Conservation (phyloP, 1,139 yeast genomes). For the Eremothecium cymbalariae region DNA sequence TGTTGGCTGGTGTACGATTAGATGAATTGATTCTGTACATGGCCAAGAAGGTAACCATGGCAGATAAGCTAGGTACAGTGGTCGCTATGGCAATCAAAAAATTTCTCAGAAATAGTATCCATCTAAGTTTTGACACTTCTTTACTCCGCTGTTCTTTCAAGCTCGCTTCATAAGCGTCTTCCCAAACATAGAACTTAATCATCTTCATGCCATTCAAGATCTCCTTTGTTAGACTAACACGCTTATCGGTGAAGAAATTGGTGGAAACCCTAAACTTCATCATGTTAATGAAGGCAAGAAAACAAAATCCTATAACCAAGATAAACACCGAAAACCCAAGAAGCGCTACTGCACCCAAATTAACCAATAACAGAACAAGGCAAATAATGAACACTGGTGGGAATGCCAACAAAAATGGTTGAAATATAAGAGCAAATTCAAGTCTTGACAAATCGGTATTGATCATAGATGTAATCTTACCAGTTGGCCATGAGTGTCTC, state of each 20-base stretch:
- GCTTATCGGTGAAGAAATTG: slow-evolving; percentile 41
- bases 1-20: slow-evolving; percentile 54
- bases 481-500: slow-evolving; percentile 51
- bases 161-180: slow-evolving; percentile 45
- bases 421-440: slow-evolving; percentile 67
- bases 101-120: slow-evolving; percentile 50
- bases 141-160: slow-evolving; percentile 38
- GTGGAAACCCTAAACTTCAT: slow-evolving; percentile 40
- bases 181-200: slow-evolving; percentile 54
- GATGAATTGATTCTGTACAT: slow-evolving; percentile 45
- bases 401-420: slow-evolving; percentile 55
- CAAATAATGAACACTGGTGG: slow-evolving; percentile 54
- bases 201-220: slow-evolving; percentile 44
- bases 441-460: slow-evolving; percentile 75
- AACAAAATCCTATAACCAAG: slow-evolving; percentile 29
- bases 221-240: slow-evolving; percentile 46
- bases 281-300: slow-evolving; percentile 35
- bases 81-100: slow-evolving; percentile 50
- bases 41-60: slow-evolving; percentile 66
- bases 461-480: slow-evolving; percentile 64
- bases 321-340: slow-evolving; percentile 56
- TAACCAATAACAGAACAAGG: slow-evolving; percentile 55
- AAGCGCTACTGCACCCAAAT: slow-evolving; percentile 66
- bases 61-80: slow-evolving; percentile 57
- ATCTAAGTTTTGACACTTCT: slow-evolving; percentile 42